phyloP scores from a whole-genome alignment of 805 yeast genomes.

The Tetrapisispora nanseiensis region DNA sequence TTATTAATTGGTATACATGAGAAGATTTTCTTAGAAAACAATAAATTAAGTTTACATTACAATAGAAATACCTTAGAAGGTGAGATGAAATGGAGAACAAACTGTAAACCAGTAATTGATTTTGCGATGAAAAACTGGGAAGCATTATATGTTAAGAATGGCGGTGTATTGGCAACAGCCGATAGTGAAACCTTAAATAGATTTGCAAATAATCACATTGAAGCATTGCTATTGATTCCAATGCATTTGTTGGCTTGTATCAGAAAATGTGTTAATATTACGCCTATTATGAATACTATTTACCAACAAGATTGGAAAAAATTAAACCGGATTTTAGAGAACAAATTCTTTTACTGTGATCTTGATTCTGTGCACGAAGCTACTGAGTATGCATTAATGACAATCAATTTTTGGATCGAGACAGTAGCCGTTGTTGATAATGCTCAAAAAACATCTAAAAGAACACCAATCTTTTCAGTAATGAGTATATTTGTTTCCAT shows the following conservation, averaged over 20 bases:
- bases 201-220: conserved; percentile 41
- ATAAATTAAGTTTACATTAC: conserved; percentile 26
- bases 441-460: conserved; percentile 54
- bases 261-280: conserved; percentile 48
- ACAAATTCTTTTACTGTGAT: conserved; percentile 34
- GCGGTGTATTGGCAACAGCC: conserved; percentile 46
- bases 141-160: conserved; percentile 46
- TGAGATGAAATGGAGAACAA: conserved; percentile 57
- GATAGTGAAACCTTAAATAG: conserved; percentile 31
- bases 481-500: conserved; percentile 54
- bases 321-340: conserved; percentile 46
- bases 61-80: conserved; percentile 32
- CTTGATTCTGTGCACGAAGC: conserved; percentile 59
- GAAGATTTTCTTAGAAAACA: conserved; percentile 45
- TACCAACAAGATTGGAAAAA: conserved; percentile 60
- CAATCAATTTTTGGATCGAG: conserved; percentile 62
- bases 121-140: conserved; percentile 61
- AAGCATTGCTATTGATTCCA: conserved; percentile 57
- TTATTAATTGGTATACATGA: conserved; percentile 61
- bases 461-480: conserved; percentile 69
- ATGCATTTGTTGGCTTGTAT: conserved; percentile 58
- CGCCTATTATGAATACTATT: conserved; percentile 50
- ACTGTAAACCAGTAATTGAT: conserved; percentile 49
- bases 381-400: conserved; percentile 45
- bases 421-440: conserved; percentile 52